Evolutionary conservation across 2,329 filamentous ascomycete species (phyloP).

Genomic region (Colletotrichum lupini): DNA sequence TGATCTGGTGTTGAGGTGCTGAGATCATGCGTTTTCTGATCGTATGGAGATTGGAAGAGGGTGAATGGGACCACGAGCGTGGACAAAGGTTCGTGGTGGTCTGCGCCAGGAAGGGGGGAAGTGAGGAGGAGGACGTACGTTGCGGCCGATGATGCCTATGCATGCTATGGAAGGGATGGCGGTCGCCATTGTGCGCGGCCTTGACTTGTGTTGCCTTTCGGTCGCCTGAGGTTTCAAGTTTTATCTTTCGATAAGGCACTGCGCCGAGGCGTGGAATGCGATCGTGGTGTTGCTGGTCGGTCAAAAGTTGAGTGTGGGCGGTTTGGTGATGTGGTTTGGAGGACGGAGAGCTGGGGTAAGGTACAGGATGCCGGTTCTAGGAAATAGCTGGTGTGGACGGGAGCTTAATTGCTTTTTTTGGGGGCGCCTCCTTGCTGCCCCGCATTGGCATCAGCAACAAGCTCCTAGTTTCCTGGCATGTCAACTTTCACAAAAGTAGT

Average conservation of each 20-base stretch:
- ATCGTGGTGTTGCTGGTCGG: neutral
- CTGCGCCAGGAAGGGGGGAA: neutral
- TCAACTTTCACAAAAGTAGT: neutral
- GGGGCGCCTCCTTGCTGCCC: slow-evolving; percentile 23
- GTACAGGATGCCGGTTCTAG: neutral
- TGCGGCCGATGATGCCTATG: slow-evolving; percentile 92
- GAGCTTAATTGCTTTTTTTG: slow-evolving; percentile 29
- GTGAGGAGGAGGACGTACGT: slow-evolving; percentile 65
- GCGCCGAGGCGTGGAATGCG: neutral
- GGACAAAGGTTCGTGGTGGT: neutral
- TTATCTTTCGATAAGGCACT: neutral
- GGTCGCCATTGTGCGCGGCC: slow-evolving; percentile 62
- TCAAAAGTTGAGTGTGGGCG: slow-evolving; percentile 1
- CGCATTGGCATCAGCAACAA: slow-evolving; percentile 12
- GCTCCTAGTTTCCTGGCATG: neutral
- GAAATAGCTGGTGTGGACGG: slow-evolving; percentile 19
- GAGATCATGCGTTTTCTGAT: neutral
- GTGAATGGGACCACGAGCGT: neutral
- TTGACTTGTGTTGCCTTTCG: neutral
- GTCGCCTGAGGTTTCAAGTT: neutral
- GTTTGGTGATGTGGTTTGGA: slow-evolving; percentile 6
- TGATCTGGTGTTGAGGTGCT: neutral
- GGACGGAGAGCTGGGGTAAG: slow-evolving; percentile 27
- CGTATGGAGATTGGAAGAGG: neutral
- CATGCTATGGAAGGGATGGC: slow-evolving; percentile 87